Percentiles rank a stretch among this genome's conserved stretches.
These are phyloP conservation scores for Penstemon barbatus DNA, from an alignment of 257 asterid genomes.

Conservation along the genomic window DNA sequence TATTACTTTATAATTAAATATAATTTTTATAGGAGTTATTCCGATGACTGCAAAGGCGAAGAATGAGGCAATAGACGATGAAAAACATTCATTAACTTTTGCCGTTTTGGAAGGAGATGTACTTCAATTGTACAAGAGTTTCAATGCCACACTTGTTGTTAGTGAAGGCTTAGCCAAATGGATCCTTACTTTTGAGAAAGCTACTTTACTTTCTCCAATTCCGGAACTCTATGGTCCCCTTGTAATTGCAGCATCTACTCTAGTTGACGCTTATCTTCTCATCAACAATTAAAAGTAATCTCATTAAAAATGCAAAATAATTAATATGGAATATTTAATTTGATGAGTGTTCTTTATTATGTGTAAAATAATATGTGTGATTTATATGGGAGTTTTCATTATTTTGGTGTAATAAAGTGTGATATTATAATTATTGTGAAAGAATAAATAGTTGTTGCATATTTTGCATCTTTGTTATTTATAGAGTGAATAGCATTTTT, in stretches of 20 bases:
- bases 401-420: background rate
- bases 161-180: conserved; percentile 32
- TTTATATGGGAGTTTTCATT: too few relatives aligned
- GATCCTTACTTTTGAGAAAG: conserved; percentile 31
- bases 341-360: background rate
- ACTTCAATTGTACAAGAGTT: conserved; percentile 26
- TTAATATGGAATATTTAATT: background rate
- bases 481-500: too few relatives aligned
- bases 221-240: background rate
- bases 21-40: too few relatives aligned
- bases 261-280: conserved; percentile 9
- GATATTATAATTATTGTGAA: background rate
- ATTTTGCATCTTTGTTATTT: too few relatives aligned
- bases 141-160: conserved; percentile 12
- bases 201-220: background rate
- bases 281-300: background rate
- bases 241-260: background rate
- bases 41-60: conserved; percentile 10
- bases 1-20: too few relatives aligned
- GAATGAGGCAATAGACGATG: conserved; percentile 30
- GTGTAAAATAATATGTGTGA: background rate
- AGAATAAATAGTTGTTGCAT: background rate
- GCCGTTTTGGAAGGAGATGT: conserved; percentile 25
- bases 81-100: conserved; percentile 11
- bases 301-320: background rate